Evolutionary conservation across 2,329 filamentous ascomycete genomes (phyloP).

Genomic region (Ophiostoma angusticollis): DNA sequence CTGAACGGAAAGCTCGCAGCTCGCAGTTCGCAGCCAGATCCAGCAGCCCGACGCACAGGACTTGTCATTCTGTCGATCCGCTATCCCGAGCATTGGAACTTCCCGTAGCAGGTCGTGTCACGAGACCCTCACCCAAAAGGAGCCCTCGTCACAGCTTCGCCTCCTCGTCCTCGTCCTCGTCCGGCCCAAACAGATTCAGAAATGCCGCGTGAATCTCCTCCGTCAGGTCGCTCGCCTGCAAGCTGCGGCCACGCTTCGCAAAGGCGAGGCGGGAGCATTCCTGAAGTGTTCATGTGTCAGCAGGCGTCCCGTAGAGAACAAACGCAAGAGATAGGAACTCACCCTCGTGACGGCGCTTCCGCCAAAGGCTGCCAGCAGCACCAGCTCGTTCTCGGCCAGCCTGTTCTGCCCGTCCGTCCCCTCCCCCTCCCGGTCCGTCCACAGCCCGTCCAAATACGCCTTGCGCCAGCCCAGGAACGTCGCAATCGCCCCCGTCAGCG

Average conservation of each 20-base stretch:
- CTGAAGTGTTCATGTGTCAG: slow-evolving; percentile 24
- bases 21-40: too few species aligned
- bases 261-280: slow-evolving; percentile 83
- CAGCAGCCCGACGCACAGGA: too few species aligned
- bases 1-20: too few species aligned
- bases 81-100: too few species aligned
- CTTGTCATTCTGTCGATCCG: too few species aligned
- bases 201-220: slow-evolving; percentile 81
- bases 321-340: slow-evolving; percentile 17
- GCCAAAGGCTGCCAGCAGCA: slow-evolving; percentile 72
- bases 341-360: slow-evolving; percentile 78
- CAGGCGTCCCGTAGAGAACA: neutral
- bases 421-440: slow-evolving; percentile 40
- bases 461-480: slow-evolving; percentile 82
- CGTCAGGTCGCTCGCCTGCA: slow-evolving; percentile 89
- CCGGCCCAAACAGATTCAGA: slow-evolving; percentile 64
- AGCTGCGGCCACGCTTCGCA: slow-evolving; percentile 66
- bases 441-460: slow-evolving; percentile 73
- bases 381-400: too few species aligned
- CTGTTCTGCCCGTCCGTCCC: slow-evolving; percentile 22
- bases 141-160: slow-evolving; percentile 29
- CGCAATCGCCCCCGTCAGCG: slow-evolving; percentile 76
- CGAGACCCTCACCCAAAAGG: too few species aligned
- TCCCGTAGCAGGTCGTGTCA: too few species aligned
- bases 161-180: slow-evolving; percentile 28